Percentiles rank a stretch among this genome's conserved stretches.
Conservation (phyloP, 345 rosid species). For the Psidium friedrichsthalianum region DNA sequence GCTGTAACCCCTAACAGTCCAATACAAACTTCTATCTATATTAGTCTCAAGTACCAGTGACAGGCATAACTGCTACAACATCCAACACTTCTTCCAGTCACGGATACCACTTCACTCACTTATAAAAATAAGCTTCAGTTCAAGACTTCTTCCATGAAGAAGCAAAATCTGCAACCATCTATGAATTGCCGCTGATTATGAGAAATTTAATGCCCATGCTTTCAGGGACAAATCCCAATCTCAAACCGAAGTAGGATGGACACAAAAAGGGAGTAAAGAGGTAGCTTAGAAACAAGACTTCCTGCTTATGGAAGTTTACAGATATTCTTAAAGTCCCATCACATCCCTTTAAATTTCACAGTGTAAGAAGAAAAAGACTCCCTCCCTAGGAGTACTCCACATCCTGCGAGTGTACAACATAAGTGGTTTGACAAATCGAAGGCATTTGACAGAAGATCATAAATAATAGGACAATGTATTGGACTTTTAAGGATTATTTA, state of each 20-base stretch:
- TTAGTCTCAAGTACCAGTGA: background rate
- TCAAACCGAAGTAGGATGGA: background rate
- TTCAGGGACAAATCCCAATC: background rate
- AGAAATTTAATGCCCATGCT: background rate
- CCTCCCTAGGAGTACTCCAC: background rate
- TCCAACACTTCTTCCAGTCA: background rate
- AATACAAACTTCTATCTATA: background rate
- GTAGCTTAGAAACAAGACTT: background rate
- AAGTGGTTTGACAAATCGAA: background rate
- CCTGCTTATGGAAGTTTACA: too few relatives aligned
- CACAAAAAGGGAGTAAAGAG: background rate
- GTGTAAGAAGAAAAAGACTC: background rate
- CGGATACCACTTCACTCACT: background rate
- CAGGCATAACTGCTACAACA: background rate
- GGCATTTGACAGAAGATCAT: background rate
- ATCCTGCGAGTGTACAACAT: background rate
- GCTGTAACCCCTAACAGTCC: background rate
- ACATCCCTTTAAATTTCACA: too few relatives aligned
- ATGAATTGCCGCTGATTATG: background rate
- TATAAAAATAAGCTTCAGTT: background rate
- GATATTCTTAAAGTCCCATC: too few relatives aligned
- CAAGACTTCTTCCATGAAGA: background rate
- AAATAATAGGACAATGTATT: background rate
- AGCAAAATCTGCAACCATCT: background rate
- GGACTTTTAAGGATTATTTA: background rate